Evolutionary conservation across 1,139 yeast species (phyloP), one percentile per base, ranked within the genome.

Genomic region (Yamadazyma conglobata): DNA sequence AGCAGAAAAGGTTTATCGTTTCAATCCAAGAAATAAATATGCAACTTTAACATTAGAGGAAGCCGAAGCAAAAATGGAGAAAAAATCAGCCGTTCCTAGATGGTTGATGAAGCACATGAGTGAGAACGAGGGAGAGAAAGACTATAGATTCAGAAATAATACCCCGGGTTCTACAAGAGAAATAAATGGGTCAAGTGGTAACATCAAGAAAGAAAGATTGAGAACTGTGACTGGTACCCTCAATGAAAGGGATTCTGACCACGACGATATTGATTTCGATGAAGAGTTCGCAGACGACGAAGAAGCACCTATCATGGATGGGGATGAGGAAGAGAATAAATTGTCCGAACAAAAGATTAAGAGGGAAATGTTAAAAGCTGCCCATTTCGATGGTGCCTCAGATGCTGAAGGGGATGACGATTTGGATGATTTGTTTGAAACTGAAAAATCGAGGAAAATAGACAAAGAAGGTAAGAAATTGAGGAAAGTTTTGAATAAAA

Each of bases 251-350:
- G 87, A 79, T 45, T 81, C 87, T 7, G 95, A 87, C 40, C 89
- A 85, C 43, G 96, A 89, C 44, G 97, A 89, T 52, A 63, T 89
- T 45, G 98, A 91, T 61, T 93, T 73, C 49, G 96, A 91, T 44
- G 98, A 91, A 54, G 97, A 89, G 54, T 91, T 91, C 59, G 97
- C 95, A 14, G 98, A 91, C 57, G 98, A 91, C 56, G 98, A 91
- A 60, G 98, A 91, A 56, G 97, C 97, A 1, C 98, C 98, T 17
- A 85, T 89, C 38, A 79, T 91, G 73, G 98, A 91, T 50, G 97
- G 96, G 30, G 88, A 89, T 35, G 98, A 91, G 52, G 94, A 87
- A 49, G 98, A 91, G 52, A 85, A 87, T 53, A 88, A 84, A 54
- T 84, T 88, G 44, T 84, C 89, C 23, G 96, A 91, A 55, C 76